Conservation (phyloP, 352 stramenopile species). For the Pythium sp. region DNA sequence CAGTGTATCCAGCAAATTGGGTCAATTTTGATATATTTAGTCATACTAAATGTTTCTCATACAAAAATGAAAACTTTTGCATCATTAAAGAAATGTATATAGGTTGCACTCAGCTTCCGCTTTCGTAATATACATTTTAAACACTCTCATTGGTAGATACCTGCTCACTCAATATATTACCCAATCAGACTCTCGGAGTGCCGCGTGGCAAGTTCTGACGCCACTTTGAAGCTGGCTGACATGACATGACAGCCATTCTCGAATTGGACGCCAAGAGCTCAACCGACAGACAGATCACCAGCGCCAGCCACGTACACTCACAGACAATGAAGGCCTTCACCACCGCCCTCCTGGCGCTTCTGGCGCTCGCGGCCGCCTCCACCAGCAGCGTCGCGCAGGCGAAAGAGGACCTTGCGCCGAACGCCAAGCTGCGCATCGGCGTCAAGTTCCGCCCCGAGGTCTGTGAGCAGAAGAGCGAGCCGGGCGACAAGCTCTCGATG, state of each 20-base stretch:
- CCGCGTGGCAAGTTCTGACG: conserved; percentile 27
- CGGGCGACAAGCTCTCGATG: conserved; percentile 91
- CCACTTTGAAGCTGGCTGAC: conserved; percentile 8
- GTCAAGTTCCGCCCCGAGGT: conserved; percentile 75
- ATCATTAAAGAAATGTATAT: too few species aligned
- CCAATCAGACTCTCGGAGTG: conserved; percentile 30
- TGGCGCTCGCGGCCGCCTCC: conserved; percentile 28
- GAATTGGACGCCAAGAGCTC: conserved; percentile 9
- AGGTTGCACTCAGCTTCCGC: not conserved
- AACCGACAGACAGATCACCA: conserved; percentile 1
- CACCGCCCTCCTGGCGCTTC: conserved; percentile 25
- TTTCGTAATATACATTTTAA: not conserved
- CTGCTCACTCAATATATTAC: conserved; percentile 24
- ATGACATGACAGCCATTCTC: conserved; percentile 7
- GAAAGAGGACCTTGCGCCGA: conserved; percentile 68
- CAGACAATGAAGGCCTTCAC: conserved; percentile 45
- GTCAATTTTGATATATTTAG: too few species aligned
- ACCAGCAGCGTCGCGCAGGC: conserved; percentile 27
- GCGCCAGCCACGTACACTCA: not conserved
- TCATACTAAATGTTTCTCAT: too few species aligned
- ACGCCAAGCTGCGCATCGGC: conserved; percentile 71
- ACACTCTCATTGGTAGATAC: conserved; percentile 15
- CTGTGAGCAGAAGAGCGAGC: conserved; percentile 68
- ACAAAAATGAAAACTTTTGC: too few species aligned
- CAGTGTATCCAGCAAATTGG: too few species aligned